phyloP scores from a whole-genome alignment of 495 filamentous ascomycete species.

The Xylaria longipes region DNA sequence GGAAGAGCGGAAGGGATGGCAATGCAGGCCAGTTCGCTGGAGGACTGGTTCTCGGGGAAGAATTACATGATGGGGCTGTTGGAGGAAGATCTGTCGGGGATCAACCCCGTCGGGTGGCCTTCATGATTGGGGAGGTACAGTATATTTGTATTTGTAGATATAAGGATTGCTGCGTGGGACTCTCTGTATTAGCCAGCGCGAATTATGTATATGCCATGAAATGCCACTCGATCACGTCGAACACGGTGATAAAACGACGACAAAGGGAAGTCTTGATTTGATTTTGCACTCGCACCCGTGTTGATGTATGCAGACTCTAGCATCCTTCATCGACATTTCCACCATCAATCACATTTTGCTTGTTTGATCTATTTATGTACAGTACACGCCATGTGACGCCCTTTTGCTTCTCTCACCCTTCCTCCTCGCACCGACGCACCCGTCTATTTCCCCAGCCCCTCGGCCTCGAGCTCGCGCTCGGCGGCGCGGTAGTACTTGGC shows the following conservation, averaged over 20 bases:
- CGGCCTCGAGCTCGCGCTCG: slow-evolving; percentile 90
- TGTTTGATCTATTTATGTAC: slow-evolving; percentile 25
- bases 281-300: neutral
- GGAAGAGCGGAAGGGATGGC: slow-evolving; percentile 27
- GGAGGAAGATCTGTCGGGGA: slow-evolving; percentile 64
- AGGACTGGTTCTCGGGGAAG: slow-evolving; percentile 73
- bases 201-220: slow-evolving; percentile 4
- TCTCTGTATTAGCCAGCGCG: neutral
- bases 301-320: neutral
- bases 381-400: slow-evolving; percentile 15
- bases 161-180: neutral
- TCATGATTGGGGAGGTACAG: slow-evolving; percentile 37
- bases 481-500: slow-evolving; percentile 97
- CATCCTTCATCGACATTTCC: neutral
- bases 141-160: slow-evolving; percentile 9
- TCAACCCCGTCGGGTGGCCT: slow-evolving; percentile 51
- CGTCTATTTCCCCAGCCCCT: slow-evolving; percentile 52
- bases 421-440: neutral
- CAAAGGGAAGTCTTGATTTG: neutral
- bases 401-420: slow-evolving; percentile 20
- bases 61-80: slow-evolving; percentile 68
- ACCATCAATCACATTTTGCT: slow-evolving; percentile 8
- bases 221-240: slow-evolving; percentile 8
- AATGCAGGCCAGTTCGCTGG: slow-evolving; percentile 56
- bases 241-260: neutral